Percentiles rank a stretch among this genome's conserved stretches.
phyloP scores from a whole-genome alignment of 345 rosid species.

The Pistacia vera region DNA sequence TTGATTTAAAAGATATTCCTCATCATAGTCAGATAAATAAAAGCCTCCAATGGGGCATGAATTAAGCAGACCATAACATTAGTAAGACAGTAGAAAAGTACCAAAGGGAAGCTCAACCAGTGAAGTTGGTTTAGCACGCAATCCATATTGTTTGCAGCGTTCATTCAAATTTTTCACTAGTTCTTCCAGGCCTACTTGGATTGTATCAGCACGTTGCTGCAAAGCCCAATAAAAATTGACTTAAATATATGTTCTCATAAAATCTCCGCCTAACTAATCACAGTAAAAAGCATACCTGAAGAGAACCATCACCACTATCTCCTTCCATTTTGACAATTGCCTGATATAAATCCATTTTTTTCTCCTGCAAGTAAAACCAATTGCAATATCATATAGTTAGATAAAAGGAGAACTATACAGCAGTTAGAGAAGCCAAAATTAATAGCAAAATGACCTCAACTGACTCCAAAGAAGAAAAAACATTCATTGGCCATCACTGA shows the following conservation, averaged over 20 bases:
- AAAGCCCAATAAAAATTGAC: constrained; percentile 27
- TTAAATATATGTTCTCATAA: constrained; percentile 21
- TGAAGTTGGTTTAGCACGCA: constrained; percentile 84
- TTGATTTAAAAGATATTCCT: too few species aligned
- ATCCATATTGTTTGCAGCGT: constrained; percentile 91
- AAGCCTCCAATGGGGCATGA: neutral
- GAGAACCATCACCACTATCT: constrained; percentile 49
- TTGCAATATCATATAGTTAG: constrained; percentile 16
- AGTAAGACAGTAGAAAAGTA: constrained; percentile 35
- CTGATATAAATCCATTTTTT: constrained; percentile 88
- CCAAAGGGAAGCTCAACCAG: constrained; percentile 96
- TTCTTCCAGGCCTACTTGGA: constrained; percentile 83
- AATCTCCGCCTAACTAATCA: constrained; percentile 22
- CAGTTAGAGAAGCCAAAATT: neutral
- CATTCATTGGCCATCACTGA: constrained; percentile 7
- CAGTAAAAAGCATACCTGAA: constrained; percentile 49
- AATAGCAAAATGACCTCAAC: constrained; percentile 6
- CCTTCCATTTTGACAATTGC: constrained; percentile 86
- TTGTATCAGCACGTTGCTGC: constrained; percentile 72
- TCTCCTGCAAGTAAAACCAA: constrained; percentile 61
- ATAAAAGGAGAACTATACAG: neutral
- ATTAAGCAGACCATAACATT: constrained; percentile 13
- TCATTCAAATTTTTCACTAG: constrained; percentile 77
- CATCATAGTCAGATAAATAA: neutral
- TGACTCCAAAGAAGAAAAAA: constrained; percentile 17